Conservation (phyloP, 2,329 filamentous ascomycete species). For the Aspergillus cejpii region DNA sequence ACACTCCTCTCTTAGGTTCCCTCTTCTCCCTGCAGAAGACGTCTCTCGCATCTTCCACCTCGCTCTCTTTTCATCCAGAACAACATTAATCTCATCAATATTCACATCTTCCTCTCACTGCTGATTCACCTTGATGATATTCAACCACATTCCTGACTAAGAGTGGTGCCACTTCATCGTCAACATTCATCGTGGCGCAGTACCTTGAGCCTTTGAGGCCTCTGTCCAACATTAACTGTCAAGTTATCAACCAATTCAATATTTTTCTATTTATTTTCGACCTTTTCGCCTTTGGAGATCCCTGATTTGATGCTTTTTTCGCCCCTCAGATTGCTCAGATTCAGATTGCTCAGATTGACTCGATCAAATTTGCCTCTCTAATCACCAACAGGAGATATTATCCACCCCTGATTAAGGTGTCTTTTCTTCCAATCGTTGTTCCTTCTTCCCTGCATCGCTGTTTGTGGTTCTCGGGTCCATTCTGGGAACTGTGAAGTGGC, state of each 20-base stretch:
- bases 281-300: too few relatives aligned
- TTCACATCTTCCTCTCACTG: too few relatives aligned
- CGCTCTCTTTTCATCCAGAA: not conserved
- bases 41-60: slow-evolving; percentile 10
- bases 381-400: not conserved
- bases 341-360: too few relatives aligned
- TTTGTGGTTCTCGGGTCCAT: not conserved
- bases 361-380: not conserved
- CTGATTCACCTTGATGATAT: not conserved
- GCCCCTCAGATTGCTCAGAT: too few relatives aligned
- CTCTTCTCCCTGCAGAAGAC: not conserved
- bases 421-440: not conserved
- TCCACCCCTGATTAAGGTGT: not conserved
- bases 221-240: not conserved
- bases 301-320: too few relatives aligned
- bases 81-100: not conserved
- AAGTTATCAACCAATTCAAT: not conserved
- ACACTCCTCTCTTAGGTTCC: too few relatives aligned
- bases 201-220: not conserved
- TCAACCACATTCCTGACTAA: not conserved
- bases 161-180: not conserved
- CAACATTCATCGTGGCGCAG: not conserved
- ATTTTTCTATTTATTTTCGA: not conserved
- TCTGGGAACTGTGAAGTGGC: not conserved
- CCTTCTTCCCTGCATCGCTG: not conserved